These are phyloP conservation scores for Boletus tomentosulus DNA, from an alignment of 768 basidiomycete species.

Conservation along the genomic window DNA sequence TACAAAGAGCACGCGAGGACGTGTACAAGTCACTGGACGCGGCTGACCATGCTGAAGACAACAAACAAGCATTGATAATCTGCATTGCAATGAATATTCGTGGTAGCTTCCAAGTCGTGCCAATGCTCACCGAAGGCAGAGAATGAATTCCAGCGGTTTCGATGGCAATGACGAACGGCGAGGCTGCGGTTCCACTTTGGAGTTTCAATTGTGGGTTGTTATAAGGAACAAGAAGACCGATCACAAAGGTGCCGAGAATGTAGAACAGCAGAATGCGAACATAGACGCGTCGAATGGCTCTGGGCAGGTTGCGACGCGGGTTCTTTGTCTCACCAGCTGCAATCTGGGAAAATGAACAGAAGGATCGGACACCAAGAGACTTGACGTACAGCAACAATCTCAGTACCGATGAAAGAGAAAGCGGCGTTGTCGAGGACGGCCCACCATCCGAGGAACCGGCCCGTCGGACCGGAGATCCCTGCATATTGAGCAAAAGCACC, in stretches of 20 bases:
- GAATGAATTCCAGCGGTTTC: constrained; percentile 78
- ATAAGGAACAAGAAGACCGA: constrained; percentile 80
- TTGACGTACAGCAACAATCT: constrained; percentile 78
- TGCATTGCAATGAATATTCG: constrained; percentile 20
- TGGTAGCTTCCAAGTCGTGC: constrained; percentile 13
- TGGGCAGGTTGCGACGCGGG: constrained; percentile 65
- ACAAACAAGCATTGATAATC: constrained; percentile 77
- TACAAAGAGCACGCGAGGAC: constrained; percentile 80
- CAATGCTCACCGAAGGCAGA: constrained; percentile 61
- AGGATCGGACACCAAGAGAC: neutral
- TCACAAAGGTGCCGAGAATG: constrained; percentile 62
- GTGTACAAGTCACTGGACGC: constrained; percentile 88
- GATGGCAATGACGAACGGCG: constrained; percentile 92
- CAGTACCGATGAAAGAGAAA: constrained; percentile 91
- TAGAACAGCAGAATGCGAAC: constrained; percentile 82
- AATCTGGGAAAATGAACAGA: constrained; percentile 42
- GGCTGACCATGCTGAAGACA: constrained; percentile 92
- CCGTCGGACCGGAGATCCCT: constrained; percentile 60
- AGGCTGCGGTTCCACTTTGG: constrained; percentile 54
- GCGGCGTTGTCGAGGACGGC: constrained; percentile 80
- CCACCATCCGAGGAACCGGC: constrained; percentile 73
- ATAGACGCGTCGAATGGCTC: constrained; percentile 56
- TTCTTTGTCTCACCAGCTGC: constrained; percentile 91
- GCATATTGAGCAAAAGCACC: constrained; percentile 80
- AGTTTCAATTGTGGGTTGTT: constrained; percentile 54